Base-by-base conservation (phyloP, 495 filamentous ascomycete genomes). In the Trichoderma virens region DNA sequence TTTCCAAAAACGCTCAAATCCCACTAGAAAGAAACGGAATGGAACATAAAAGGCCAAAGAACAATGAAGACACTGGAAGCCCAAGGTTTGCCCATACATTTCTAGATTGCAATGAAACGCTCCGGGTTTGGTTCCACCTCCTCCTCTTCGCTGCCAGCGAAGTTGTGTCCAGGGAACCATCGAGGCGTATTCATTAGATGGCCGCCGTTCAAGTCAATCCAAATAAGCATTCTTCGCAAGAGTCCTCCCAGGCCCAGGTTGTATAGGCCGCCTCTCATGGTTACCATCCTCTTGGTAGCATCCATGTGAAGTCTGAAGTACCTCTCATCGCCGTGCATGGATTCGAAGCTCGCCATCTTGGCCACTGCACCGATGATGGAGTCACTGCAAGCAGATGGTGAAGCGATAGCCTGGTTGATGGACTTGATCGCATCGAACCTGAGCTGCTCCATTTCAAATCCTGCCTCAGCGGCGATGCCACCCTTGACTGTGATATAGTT, bases 311-410 rank as follows among this genome's bases (percentile, higher is more conserved):
- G 72, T 16, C 68, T 56, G 59, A 74, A 80, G 18, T 32, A 35
- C 1, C 72, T 65, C n/a, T 71, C 62, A 38, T 62, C 66, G 2
- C 76, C 78, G 68, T 76, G 79, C 70, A 78, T 78, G 35, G 78
- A 76, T 62, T 81, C 79, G 61, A 79, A 81, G 61, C 71, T 75
- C 8, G 76, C 79, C 77, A 81, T 76, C 60, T 81, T 81, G 20
- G 75, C 76, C n/a, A 80, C 75, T 2, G 78, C 77, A 25, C 75
- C 77, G 35, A 80, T 71, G 27, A 80, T 39, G 9, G 74, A 72
- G 62, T 79, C 77, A 38, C 64, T 67, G 11, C 68, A 39, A 63
- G 34, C n/a, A 5, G 63, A 67, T 31, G 70, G 62, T 28, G 41
- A 5, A 9, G 11, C 28, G 38, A 81, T 62, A 9, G 67, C 62